Percentiles rank a stretch among this genome's conserved stretches.
Evolutionary conservation across 2,329 filamentous ascomycete genomes (phyloP).

Genomic region (Dothideomycetes sp.): DNA sequence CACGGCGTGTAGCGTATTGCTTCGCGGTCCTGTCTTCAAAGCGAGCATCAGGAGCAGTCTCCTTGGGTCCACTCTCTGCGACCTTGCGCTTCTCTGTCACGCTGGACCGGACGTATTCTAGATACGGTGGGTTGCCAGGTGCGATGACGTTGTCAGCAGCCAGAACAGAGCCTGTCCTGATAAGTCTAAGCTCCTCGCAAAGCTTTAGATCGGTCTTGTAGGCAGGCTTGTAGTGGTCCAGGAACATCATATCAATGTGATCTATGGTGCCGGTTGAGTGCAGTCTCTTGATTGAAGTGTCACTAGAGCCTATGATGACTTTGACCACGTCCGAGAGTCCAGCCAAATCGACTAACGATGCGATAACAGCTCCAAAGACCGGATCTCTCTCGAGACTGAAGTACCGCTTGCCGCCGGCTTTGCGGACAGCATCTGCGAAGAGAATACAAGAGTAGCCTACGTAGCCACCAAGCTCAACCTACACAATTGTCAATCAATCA

Average conservation of each 20-base stretch:
- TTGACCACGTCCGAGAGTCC: constrained; percentile 60
- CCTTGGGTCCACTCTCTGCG: constrained; percentile 19
- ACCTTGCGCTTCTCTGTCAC: constrained; percentile 49
- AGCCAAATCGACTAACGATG: constrained; percentile 59
- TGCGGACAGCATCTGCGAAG: constrained; percentile 56
- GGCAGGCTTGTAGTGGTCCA: constrained; percentile 71
- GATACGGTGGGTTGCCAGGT: constrained; percentile 59
- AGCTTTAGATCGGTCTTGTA: constrained; percentile 67
- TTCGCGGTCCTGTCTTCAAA: constrained; percentile 36
- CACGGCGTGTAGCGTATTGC: constrained; percentile 37
- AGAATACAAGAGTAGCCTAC: constrained; percentile 72
- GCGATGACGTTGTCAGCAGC: constrained; percentile 63
- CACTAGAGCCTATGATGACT: constrained; percentile 59
- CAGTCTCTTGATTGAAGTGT: constrained; percentile 52
- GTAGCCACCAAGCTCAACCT: constrained; percentile 69
- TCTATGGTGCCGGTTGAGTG: constrained; percentile 41
- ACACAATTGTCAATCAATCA: constrained; percentile 12
- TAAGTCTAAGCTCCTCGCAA: constrained; percentile 58
- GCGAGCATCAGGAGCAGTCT: constrained; percentile 22
- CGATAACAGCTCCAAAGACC: constrained; percentile 61
- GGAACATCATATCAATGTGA: constrained; percentile 60
- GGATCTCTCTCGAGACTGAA: constrained; percentile 64
- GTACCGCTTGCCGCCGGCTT: constrained; percentile 54
- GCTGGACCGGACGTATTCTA: constrained; percentile 57
- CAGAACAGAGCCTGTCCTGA: constrained; percentile 51